phyloP scores from a whole-genome alignment of 495 filamentous ascomycete species.

The Talaromyces borbonicus region DNA sequence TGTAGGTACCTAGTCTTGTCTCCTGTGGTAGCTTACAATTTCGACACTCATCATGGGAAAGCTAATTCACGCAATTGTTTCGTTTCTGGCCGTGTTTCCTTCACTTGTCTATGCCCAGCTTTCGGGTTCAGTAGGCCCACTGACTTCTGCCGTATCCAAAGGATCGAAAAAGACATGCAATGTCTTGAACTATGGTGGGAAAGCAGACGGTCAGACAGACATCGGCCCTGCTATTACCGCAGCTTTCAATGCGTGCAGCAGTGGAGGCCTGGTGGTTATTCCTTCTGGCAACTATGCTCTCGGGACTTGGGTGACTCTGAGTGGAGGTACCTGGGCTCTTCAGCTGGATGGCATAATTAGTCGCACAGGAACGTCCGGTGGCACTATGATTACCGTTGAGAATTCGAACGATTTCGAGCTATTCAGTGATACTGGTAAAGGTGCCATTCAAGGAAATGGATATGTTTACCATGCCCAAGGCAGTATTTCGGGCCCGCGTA shows the following conservation, averaged over 20 bases:
- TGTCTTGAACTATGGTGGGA: slow-evolving; percentile 41
- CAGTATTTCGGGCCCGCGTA: slow-evolving; percentile 18
- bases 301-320: slow-evolving; percentile 25
- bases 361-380: slow-evolving; percentile 31
- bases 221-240: slow-evolving; percentile 33
- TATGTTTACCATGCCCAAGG: slow-evolving; percentile 29
- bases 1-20: too few relatives aligned
- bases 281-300: slow-evolving; percentile 27
- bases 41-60: too few relatives aligned
- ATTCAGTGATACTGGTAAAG: slow-evolving; percentile 34
- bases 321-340: slow-evolving; percentile 32
- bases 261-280: slow-evolving; percentile 27
- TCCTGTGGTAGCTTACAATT: too few relatives aligned
- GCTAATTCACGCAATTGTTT: too few relatives aligned
- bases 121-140: slow-evolving; percentile 33
- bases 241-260: slow-evolving; percentile 37
- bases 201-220: slow-evolving; percentile 37
- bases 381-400: slow-evolving; percentile 43
- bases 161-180: slow-evolving; percentile 31
- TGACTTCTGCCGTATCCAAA: slow-evolving; percentile 26
- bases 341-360: slow-evolving; percentile 42
- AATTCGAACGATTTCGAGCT: slow-evolving; percentile 41
- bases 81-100: too few relatives aligned
- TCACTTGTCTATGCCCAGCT: too few relatives aligned
- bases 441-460: slow-evolving; percentile 43